Conservation (phyloP, 2,329 filamentous ascomycete species). For the Calonectria leucothoes region DNA sequence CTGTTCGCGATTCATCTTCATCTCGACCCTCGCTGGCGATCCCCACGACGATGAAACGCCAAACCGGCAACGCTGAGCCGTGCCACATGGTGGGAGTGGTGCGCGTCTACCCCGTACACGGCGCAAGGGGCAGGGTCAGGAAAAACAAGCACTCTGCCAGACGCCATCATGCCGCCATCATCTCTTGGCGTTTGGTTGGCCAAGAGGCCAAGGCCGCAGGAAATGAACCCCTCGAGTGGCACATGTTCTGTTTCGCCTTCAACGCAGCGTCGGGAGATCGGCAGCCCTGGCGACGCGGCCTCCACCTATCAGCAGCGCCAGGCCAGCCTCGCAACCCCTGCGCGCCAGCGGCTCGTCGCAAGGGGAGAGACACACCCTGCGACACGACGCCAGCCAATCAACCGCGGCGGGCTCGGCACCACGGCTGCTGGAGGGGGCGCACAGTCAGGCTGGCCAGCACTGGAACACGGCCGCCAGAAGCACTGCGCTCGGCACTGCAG, state of each 20-base stretch:
- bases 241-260: conserved; percentile 2
- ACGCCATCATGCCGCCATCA: not conserved
- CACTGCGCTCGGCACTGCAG: not conserved
- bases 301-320: not conserved
- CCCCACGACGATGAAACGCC: not conserved
- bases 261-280: not conserved
- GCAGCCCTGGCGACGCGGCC: not conserved
- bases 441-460: not conserved
- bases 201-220: not conserved
- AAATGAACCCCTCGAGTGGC: not conserved
- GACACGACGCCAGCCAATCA: not conserved
- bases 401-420: not conserved
- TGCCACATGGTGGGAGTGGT: not conserved
- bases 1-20: not conserved
- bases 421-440: not conserved
- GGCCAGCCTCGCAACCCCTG: not conserved
- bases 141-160: not conserved
- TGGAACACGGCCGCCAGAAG: no score
- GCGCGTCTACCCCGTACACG: no score
- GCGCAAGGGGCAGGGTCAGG: no score
- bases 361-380: not conserved
- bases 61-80: conserved; percentile 5
- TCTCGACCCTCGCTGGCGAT: not conserved
- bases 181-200: conserved; percentile 13
- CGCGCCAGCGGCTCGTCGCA: not conserved